These are phyloP conservation scores for Cyberlindnera japonica DNA, from an alignment of 805 yeast species.

Conservation along the genomic window DNA sequence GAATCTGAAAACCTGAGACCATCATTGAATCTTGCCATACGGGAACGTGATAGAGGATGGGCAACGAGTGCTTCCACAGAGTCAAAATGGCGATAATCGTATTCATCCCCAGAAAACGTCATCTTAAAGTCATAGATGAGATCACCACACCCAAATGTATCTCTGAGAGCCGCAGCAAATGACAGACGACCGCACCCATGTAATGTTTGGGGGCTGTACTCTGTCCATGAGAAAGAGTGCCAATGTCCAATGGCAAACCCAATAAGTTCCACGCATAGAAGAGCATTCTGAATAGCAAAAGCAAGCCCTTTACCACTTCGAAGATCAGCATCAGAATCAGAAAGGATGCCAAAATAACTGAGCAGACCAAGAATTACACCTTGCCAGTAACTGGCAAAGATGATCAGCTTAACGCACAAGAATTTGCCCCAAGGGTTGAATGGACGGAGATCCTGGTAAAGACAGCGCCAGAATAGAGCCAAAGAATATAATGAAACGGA, in stretches of 20 bases:
- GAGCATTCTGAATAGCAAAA: slow-evolving; percentile 66
- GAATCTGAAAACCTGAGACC: slow-evolving; percentile 80
- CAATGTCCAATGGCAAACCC: slow-evolving; percentile 88
- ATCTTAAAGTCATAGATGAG: slow-evolving; percentile 70
- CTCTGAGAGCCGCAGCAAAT: slow-evolving; percentile 62
- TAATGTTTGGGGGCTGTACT: slow-evolving; percentile 55
- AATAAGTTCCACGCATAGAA: slow-evolving; percentile 79
- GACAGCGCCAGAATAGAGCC: slow-evolving; percentile 89
- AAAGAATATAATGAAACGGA: slow-evolving; percentile 77
- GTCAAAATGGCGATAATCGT: slow-evolving; percentile 81
- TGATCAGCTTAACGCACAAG: slow-evolving; percentile 85
- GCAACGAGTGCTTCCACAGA: slow-evolving; percentile 68
- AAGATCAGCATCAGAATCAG: slow-evolving; percentile 30
- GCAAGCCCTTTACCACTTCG: slow-evolving; percentile 40
- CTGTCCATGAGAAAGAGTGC: slow-evolving; percentile 74
- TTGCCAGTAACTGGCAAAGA: slow-evolving; percentile 99
- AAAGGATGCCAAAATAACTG: slow-evolving; percentile 43
- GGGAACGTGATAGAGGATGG: slow-evolving; percentile 61
- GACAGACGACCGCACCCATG: slow-evolving; percentile 70
- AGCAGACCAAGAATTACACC: slow-evolving; percentile 53
- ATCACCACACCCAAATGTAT: slow-evolving; percentile 75
- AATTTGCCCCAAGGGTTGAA: slow-evolving; percentile 92
- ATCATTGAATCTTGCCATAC: slow-evolving; percentile 68
- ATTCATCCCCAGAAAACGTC: slow-evolving; percentile 64
- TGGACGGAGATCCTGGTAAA: slow-evolving; percentile 70